Evolutionary conservation across 164 flowering plant species (phyloP), one percentile per base, ranked within the genome.

Genomic region (Stephania japonica): DNA sequence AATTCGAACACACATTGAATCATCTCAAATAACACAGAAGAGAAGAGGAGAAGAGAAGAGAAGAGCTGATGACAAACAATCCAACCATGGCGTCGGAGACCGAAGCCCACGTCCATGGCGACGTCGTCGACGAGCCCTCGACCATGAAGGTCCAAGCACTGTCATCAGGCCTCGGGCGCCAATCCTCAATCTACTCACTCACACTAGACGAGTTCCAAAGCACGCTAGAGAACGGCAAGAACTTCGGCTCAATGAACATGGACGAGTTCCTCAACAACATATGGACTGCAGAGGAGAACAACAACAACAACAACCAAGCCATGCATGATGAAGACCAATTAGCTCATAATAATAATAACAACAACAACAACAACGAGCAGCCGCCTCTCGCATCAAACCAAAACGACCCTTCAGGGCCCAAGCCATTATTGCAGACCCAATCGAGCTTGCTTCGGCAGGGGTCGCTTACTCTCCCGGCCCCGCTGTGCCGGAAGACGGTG

Each of bases 211-310:
- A 93, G 70, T 91, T 95, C 78, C 99, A 95, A 68, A 79, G 87
- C 76, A 78, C 93, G 0, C 77, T 93, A 44, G 97, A 90, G 25
- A 80, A 79, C 14, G 90, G 98, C 32, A 95, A 89, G 89, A 89
- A 82, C 70, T 95, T 91, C 72, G 97, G 97, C 5, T 94, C 99
- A 14, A 94, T 94, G 97, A 94, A 91, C 86, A 94, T 94, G 98
- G 97, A 93, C 68, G 99, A 93, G 80, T 89, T 93, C 73, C 89
- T 93, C 49, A 81, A 84, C 68, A 89, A 91, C 85, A 90, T 95
- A 16, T 95, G 99, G 98, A 90, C 87, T 18, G 99, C 96, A 0
- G 98, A 95, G 56, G 99, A 91, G 73, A 32, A 32, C 38, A n/a
- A n/a, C n/a, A n/a, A n/a, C n/a, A n/a, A n/a, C n/a, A n/a, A n/a